Evolutionary conservation across 2,329 filamentous ascomycete genomes (phyloP).

Genomic region (Xylaria sp.): DNA sequence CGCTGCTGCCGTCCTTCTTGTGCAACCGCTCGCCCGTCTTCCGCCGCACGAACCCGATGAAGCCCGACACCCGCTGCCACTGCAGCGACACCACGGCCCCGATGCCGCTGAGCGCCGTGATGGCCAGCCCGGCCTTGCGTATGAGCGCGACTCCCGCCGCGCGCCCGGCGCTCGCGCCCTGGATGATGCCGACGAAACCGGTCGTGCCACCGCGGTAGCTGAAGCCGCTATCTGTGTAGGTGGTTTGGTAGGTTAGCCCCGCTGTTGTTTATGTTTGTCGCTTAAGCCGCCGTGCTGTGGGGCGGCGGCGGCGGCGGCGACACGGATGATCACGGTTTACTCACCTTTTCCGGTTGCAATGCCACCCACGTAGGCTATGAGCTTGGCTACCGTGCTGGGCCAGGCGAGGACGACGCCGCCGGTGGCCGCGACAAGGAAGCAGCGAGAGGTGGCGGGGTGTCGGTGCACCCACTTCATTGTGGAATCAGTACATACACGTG

Average conservation of each 20-base stretch:
- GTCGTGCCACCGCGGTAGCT: background rate
- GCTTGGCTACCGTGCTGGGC: slow-evolving; percentile 2
- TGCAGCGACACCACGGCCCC: background rate
- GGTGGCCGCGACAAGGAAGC: background rate
- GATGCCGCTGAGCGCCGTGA: background rate
- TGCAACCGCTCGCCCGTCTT: background rate
- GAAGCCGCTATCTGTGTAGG: background rate
- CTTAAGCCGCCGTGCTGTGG: too few species aligned
- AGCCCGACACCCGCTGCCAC: background rate
- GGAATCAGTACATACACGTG: background rate
- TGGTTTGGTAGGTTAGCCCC: background rate
- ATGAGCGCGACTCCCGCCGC: background rate
- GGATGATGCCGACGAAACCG: slow-evolving; percentile 1
- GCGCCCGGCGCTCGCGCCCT: slow-evolving; percentile 1
- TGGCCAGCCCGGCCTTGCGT: background rate
- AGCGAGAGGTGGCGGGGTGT: background rate
- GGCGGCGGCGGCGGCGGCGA: background rate
- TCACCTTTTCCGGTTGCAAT: background rate
- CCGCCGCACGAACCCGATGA: background rate
- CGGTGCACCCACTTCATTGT: background rate
- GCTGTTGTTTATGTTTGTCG: too few species aligned
- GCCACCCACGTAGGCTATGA: background rate
- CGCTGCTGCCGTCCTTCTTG: background rate
- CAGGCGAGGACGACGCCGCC: background rate
- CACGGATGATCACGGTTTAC: background rate